These are phyloP conservation scores for Tylopilus felleus DNA, from an alignment of 768 basidiomycete genomes.

Conservation along the genomic window DNA sequence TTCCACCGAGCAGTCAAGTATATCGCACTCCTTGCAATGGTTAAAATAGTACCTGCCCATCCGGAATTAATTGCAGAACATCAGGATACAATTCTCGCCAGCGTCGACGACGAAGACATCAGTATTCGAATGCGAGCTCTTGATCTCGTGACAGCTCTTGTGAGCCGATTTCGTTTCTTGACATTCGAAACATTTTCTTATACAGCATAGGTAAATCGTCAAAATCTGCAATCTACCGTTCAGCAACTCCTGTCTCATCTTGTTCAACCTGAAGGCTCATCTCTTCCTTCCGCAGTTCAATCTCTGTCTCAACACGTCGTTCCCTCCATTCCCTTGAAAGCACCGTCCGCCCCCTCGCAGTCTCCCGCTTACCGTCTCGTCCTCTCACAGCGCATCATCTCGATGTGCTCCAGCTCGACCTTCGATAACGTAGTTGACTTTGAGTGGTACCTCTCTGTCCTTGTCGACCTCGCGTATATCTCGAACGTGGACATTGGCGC, in stretches of 20 bases:
- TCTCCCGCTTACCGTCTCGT: constrained; percentile 84
- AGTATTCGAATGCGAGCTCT: constrained; percentile 95
- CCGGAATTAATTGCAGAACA: constrained; percentile 88
- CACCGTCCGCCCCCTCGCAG: constrained; percentile 53
- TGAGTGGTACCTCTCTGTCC: constrained; percentile 95
- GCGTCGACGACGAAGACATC: constrained; percentile 89
- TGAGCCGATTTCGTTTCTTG: constrained; percentile 31
- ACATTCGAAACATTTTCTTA: background rate
- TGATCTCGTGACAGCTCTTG: constrained; percentile 93
- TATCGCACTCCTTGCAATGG: constrained; percentile 91
- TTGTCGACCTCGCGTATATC: constrained; percentile 88
- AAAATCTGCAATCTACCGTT: constrained; percentile 85
- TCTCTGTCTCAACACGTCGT: constrained; percentile 52
- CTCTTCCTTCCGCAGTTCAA: constrained; percentile 55
- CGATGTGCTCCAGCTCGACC: constrained; percentile 78
- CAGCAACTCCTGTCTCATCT: constrained; percentile 89
- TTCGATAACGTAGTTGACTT: constrained; percentile 91
- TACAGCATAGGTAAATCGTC: constrained; percentile 62
- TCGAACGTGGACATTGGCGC: constrained; percentile 75
- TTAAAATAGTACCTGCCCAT: constrained; percentile 92
- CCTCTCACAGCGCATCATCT: constrained; percentile 77
- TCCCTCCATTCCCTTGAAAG: constrained; percentile 36
- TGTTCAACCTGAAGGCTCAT: constrained; percentile 52
- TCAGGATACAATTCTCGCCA: constrained; percentile 85
- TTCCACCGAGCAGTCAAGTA: constrained; percentile 76